Percentiles rank a stretch among this genome's conserved stretches.
phyloP scores from a whole-genome alignment of 148 eudicot genomes.

The Camellia lanceoleosa region DNA sequence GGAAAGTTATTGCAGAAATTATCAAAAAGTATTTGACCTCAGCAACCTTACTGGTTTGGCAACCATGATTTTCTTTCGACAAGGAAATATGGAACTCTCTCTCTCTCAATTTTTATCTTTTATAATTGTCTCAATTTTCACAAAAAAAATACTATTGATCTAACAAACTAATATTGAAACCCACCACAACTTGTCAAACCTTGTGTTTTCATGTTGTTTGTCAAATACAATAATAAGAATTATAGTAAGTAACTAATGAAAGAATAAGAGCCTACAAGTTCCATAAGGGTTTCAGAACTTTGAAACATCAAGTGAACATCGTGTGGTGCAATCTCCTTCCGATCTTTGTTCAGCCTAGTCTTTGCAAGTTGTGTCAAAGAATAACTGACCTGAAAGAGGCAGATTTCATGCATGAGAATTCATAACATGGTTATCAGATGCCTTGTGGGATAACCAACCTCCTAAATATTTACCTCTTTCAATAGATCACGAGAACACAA shows the following conservation, averaged over 20 bases:
- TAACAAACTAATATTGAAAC: neutral
- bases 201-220: neutral
- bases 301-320: conserved; percentile 75
- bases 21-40: no score
- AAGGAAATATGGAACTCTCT: neutral
- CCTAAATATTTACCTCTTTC: conserved; percentile 65
- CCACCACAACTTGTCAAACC: neutral
- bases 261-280: conserved; percentile 60
- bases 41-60: neutral
- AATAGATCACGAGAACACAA: conserved; percentile 90
- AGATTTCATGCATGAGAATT: conserved; percentile 17
- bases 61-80: neutral
- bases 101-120: neutral
- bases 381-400: conserved; percentile 79
- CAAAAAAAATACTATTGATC: neutral
- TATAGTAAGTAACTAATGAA: neutral
- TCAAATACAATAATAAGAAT: conserved; percentile 1
- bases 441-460: neutral
- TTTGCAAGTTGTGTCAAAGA: conserved; percentile 91
- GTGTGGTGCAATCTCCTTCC: conserved; percentile 88
- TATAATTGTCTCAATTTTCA: neutral
- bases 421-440: neutral
- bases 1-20: neutral
- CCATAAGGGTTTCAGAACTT: conserved; percentile 64
- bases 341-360: conserved; percentile 80